Evolutionary conservation across 441 rosid species (phyloP), one percentile per base, ranked within the genome.

Genomic region (Hypseocharis bilobata): DNA sequence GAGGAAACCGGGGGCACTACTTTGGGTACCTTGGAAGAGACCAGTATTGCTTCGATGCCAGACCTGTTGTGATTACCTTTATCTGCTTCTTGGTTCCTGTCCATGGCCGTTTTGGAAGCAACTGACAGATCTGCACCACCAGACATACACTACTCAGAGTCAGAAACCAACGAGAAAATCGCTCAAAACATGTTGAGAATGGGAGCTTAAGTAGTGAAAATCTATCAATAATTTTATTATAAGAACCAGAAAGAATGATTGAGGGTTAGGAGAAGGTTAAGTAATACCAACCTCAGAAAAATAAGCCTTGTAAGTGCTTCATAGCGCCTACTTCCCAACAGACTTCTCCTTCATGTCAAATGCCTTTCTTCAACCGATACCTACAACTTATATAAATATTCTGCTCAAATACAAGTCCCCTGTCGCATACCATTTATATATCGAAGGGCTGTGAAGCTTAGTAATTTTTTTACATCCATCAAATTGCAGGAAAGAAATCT

Each of bases 181-280:
- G 59, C 71, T 64, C 65, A 52, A 67, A 58, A 56, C 52, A 64
- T 27, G 3, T 17, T 25, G 38, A 1, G 44, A 3, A 25, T 25
- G 45, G n/a, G 77, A 34, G 87, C 72, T 78, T 86, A 87, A 83
- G 83, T 87, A 89, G 87, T 66, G 72, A 65, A 65, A 20, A 73
- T 61, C 16, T 23, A 62, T 65, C 51, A 26, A 75, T 86, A 85
- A 79, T 72, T 79, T 66, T 79, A 87, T 76, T 62, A 64, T 68
- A 64, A 71, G 73, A 78, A 81, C 75, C 80, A 71, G 77, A 89
- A 87, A 77, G 94, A 85, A 84, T 85, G 96, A 86, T 77, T 72
- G 64, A 67, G 28, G 75, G 72, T 86, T 88, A 89, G 98, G 89
- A 84, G 89, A 80, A 70, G 68, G 70, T 84, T 89, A 90, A 87